Base-by-base conservation (phyloP, 108 stramenopile genomes). In the Fragilaria crotonensis region DNA sequence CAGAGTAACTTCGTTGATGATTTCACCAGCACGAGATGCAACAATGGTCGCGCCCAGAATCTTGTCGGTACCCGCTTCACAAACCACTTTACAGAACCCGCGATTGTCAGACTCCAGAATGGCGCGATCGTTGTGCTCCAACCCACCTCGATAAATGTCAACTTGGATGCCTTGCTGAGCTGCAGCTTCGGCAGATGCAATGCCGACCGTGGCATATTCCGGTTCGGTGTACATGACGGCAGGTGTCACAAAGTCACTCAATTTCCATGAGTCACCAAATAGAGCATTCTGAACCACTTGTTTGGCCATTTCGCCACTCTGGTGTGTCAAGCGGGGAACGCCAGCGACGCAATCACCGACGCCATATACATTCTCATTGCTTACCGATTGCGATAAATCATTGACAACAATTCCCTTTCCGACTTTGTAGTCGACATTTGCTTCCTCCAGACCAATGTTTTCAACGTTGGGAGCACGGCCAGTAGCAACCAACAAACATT, bases 181-280 rank as follows among this genome's bases (percentile, higher is more conserved):
- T 1, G 86, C 87, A 47, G 67, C 48, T 14, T 75, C 81, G 41
- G 70, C 72, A 0, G 79, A 82, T 45, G 69, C 64, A 30, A 86
- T 52, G 30, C 93, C 93, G 2, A 96, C 86, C 28, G 81, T 84
- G 1, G 97, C 97, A 56, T 94, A 93, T 67, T 98, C 97, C 0
- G 97, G 95, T 48, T 95, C 90, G 0, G 95, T 98, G 64, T 95
- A 98, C 59, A 92, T 94, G 5, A 87, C 85, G 19, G 95, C 87
- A 2, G 97, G 97, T 7, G 95, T 85, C 9, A 95, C 82, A 21
- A 96, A 76, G 46, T 85, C 79, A 58, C 83, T 88, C 52, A 85
- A 54, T 64, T 75, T 89, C 90, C 88, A 89, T n/a, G 79, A 50
- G 26, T 93, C 94, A 17, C 70, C 64, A 57, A 95, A 93, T 19